Conservation (phyloP, 2,329 filamentous ascomycete genomes). For the Westerdykella aurantiaca region DNA sequence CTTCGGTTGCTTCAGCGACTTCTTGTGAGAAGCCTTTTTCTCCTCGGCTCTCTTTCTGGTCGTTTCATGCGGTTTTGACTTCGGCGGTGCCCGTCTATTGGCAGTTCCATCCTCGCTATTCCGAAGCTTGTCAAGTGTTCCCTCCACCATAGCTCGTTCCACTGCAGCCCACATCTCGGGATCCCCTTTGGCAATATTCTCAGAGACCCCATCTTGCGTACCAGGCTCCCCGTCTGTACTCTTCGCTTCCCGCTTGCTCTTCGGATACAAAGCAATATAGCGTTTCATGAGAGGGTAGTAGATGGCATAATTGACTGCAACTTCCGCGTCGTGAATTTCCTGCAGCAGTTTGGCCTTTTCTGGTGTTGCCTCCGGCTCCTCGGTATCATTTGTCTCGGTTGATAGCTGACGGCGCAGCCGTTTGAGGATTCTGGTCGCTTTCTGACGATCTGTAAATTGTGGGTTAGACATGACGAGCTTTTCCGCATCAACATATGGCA, state of each 20-base stretch:
- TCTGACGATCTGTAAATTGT: constrained; percentile 57
- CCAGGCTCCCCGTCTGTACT: constrained; percentile 20
- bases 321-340: constrained; percentile 62
- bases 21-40: constrained; percentile 11
- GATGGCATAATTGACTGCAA: constrained; percentile 70
- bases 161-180: constrained; percentile 63
- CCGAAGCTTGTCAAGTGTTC: constrained; percentile 51
- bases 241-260: constrained; percentile 17
- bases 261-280: constrained; percentile 58
- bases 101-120: constrained; percentile 43
- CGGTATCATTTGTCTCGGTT: constrained; percentile 45
- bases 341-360: constrained; percentile 35
- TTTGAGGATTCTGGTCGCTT: constrained; percentile 62
- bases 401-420: constrained; percentile 55
- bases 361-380: constrained; percentile 43
- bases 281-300: constrained; percentile 65
- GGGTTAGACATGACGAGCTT: not conserved
- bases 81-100: constrained; percentile 18
- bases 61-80: constrained; percentile 5
- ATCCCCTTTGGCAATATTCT: constrained; percentile 36
- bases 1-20: constrained; percentile 14
- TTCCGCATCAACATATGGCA: not conserved
- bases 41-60: constrained; percentile 12
- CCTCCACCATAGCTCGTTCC: constrained; percentile 58
- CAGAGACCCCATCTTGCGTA: constrained; percentile 20